A percentile compares a stretch with the other conserved stretches of the same genome.
Evolutionary conservation across 768 basidiomycete species (phyloP).

Genomic region (Trametes villosa): DNA sequence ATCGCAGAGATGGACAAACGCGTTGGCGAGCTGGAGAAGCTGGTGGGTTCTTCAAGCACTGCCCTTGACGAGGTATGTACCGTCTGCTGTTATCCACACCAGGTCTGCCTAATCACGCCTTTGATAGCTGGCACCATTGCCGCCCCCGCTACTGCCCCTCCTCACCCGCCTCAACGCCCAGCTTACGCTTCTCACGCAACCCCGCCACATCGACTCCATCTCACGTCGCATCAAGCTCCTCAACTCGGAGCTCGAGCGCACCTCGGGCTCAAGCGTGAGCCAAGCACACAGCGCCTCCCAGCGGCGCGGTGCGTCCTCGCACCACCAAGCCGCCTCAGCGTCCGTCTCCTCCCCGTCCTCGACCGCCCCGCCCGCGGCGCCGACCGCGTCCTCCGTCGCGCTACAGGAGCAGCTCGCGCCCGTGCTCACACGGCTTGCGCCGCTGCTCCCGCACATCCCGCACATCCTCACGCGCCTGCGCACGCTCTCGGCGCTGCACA

Average conservation of each 20-base stretch:
- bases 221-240: conserved; percentile 92
- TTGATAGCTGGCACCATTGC: conserved; percentile 66
- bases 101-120: background rate
- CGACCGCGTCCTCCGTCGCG: conserved; percentile 31
- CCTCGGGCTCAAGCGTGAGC: conserved; percentile 46
- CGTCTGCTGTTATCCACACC: background rate
- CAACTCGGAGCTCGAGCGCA: conserved; percentile 89
- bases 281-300: conserved; percentile 50
- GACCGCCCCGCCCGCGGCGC: conserved; percentile 10
- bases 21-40: conserved; percentile 79
- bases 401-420: conserved; percentile 69
- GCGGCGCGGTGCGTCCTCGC: conserved; percentile 25
- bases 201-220: conserved; percentile 93
- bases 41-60: conserved; percentile 81
- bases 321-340: conserved; percentile 19
- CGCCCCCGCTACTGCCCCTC: conserved; percentile 80
- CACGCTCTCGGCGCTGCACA: conserved; percentile 81
- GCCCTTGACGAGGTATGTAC: conserved; percentile 78
- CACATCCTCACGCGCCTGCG: conserved; percentile 89
- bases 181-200: conserved; percentile 88
- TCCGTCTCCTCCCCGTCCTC: conserved; percentile 16
- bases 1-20: conserved; percentile 82
- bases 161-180: conserved; percentile 84
- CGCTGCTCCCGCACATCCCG: conserved; percentile 79
- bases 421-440: conserved; percentile 68